A percentile compares a stretch with the other conserved stretches of the same genome.
Evolutionary conservation across 495 filamentous ascomycete species (phyloP).

Genomic region (Hypoxylon fragiforme): DNA sequence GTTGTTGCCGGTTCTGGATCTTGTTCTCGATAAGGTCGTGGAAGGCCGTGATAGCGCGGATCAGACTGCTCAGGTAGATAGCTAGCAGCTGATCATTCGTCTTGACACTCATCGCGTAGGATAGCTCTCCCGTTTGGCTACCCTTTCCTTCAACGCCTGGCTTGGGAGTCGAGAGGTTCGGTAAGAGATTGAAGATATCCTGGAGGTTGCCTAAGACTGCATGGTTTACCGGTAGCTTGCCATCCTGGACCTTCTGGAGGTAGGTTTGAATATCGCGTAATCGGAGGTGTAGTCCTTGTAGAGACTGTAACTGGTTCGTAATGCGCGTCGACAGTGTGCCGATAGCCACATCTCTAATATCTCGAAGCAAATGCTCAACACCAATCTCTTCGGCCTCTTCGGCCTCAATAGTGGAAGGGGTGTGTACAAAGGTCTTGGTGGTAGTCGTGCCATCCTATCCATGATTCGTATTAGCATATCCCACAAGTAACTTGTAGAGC

Average conservation of each 20-base stretch:
- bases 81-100: slow-evolving; percentile 98
- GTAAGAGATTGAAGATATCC: slow-evolving; percentile 98
- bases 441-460: slow-evolving; percentile 95
- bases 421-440: slow-evolving; percentile 96
- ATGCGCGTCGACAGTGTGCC: slow-evolving; percentile 97
- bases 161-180: slow-evolving; percentile 88
- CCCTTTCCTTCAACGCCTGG: slow-evolving; percentile 53
- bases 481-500: neutral
- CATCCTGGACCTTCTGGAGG: slow-evolving; percentile 91
- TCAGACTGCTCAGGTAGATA: slow-evolving; percentile 94
- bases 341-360: slow-evolving; percentile 97
- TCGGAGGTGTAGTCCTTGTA: slow-evolving; percentile 94
- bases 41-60: slow-evolving; percentile 97
- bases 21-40: slow-evolving; percentile 99
- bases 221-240: slow-evolving; percentile 92
- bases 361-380: slow-evolving; percentile 94
- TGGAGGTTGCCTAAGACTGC: slow-evolving; percentile 96
- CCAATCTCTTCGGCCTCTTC: slow-evolving; percentile 99
- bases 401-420: slow-evolving; percentile 97
- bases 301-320: slow-evolving; percentile 94
- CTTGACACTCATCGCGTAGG: slow-evolving; percentile 95
- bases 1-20: slow-evolving; percentile 96
- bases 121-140: slow-evolving; percentile 77
- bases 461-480: slow-evolving; percentile 28
- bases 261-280: slow-evolving; percentile 95